Percentiles rank a stretch among this genome's conserved stretches.
These are phyloP conservation scores for Zymoseptoria ardabiliae DNA, from an alignment of 2,329 filamentous ascomycete genomes.

Conservation along the genomic window DNA sequence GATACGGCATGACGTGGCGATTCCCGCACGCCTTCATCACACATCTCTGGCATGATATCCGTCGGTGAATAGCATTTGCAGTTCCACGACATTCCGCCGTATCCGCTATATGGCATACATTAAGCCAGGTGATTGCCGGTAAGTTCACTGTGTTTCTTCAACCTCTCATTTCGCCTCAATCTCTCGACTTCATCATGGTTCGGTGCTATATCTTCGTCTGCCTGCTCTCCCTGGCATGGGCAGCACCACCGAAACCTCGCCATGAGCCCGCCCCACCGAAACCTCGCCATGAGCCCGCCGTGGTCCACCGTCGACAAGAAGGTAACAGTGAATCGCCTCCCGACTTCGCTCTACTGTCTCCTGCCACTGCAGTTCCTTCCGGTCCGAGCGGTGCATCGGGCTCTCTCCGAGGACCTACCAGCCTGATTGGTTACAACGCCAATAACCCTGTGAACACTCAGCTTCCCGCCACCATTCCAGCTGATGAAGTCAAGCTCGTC, in stretches of 20 bases:
- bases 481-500: conserved; percentile 31
- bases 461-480: conserved; percentile 28
- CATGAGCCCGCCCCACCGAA: conserved; percentile 1
- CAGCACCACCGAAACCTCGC: not conserved
- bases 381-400: conserved; percentile 31
- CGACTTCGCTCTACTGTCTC: conserved; percentile 10
- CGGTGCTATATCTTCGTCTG: not conserved
- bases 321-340: conserved; percentile 8
- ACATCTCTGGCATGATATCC: no score
- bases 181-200: not conserved
- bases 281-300: conserved; percentile 1
- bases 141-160: no score
- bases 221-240: not conserved
- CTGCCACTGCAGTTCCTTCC: conserved; percentile 6
- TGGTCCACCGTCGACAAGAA: conserved; percentile 4
- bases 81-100: no score
- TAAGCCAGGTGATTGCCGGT: no score
- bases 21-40: no score
- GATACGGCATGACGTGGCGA: no score
- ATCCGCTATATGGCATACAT: no score
- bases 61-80: no score
- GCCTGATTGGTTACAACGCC: conserved; percentile 30
- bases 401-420: conserved; percentile 28
- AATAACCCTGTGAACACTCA: conserved; percentile 25
- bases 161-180: not conserved